Conservation (phyloP, 2,329 filamentous ascomycete genomes). For the Cladophialophora carrionii region DNA sequence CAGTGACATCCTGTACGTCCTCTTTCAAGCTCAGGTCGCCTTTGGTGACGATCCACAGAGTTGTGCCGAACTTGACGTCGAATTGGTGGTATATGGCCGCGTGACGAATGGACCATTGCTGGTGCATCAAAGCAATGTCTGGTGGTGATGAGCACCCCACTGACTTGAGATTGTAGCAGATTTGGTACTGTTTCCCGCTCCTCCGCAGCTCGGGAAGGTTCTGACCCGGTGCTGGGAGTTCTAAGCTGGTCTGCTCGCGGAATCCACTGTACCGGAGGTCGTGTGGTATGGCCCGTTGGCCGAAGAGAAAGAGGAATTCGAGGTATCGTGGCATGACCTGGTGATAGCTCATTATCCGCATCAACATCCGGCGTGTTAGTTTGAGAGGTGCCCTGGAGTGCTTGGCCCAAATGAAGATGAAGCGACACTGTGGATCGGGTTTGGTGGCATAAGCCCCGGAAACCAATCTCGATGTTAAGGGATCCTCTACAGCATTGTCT, state of each 20-base stretch:
- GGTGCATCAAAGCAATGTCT: constrained; percentile 3
- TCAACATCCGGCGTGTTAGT: constrained; percentile 39
- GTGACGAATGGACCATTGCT: constrained; percentile 36
- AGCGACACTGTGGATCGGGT: neutral
- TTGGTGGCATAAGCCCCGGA: neutral
- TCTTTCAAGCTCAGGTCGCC: constrained; percentile 41
- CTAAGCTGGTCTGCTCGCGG: constrained; percentile 41
- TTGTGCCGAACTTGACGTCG: constrained; percentile 43
- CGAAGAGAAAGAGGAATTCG: constrained; percentile 49
- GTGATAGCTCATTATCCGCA: constrained; percentile 41
- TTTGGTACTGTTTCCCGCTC: constrained; percentile 45
- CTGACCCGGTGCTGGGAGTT: constrained; percentile 45
- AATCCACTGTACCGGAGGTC: constrained; percentile 48
- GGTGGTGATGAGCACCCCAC: constrained; percentile 32
- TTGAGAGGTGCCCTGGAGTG: constrained; percentile 14
- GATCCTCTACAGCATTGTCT: neutral
- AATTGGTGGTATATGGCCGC: constrained; percentile 49
- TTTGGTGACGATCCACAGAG: constrained; percentile 51
- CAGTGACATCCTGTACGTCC: constrained; percentile 43
- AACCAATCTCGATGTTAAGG: neutral
- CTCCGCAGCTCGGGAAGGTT: constrained; percentile 42
- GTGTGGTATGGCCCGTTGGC: constrained; percentile 39
- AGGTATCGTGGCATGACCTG: constrained; percentile 50
- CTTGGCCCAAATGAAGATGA: neutral
- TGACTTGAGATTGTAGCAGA: constrained; percentile 48